A percentile compares a stretch with the other conserved stretches of the same genome.
Evolutionary conservation across 2,329 filamentous ascomycete genomes (phyloP).

Genomic region (Fusarium continuum): DNA sequence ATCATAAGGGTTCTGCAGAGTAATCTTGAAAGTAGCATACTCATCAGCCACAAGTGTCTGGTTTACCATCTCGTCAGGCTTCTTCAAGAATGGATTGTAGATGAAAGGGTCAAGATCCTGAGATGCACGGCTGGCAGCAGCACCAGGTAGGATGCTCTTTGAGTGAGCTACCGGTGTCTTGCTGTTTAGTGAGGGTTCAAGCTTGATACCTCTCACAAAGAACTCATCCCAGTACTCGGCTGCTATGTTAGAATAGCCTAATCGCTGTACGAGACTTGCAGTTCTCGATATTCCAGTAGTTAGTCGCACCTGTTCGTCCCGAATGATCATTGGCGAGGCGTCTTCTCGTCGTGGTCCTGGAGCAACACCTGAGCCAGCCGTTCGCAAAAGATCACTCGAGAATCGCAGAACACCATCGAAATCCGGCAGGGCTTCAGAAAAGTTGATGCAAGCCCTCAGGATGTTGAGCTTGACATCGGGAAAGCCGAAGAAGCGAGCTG

Average conservation of each 20-base stretch:
- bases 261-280: constrained; percentile 75
- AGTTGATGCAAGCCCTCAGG: constrained; percentile 87
- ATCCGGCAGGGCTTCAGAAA: constrained; percentile 92
- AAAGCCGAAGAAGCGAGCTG: constrained; percentile 77
- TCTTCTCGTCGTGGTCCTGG: constrained; percentile 75
- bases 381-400: constrained; percentile 83
- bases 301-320: constrained; percentile 87
- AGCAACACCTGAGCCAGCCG: constrained; percentile 81
- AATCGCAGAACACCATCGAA: constrained; percentile 89
- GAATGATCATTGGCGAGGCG: constrained; percentile 73
- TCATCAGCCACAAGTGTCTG: constrained; percentile 84
- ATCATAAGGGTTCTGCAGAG: constrained; percentile 93
- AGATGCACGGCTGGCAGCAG: constrained; percentile 60
- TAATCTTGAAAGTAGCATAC: constrained; percentile 78
- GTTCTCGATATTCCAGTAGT: constrained; percentile 87
- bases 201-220: constrained; percentile 78
- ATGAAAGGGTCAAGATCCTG: constrained; percentile 85
- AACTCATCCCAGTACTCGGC: constrained; percentile 99
- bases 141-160: constrained; percentile 62
- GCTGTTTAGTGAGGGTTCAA: constrained; percentile 69
- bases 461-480: constrained; percentile 84
- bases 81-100: constrained; percentile 90
- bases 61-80: constrained; percentile 64
- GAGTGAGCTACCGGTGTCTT: constrained; percentile 73
- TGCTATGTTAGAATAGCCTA: constrained; percentile 74